Evolutionary conservation across 805 yeast species (phyloP).

Genomic region (Saturnispora saitoi): DNA sequence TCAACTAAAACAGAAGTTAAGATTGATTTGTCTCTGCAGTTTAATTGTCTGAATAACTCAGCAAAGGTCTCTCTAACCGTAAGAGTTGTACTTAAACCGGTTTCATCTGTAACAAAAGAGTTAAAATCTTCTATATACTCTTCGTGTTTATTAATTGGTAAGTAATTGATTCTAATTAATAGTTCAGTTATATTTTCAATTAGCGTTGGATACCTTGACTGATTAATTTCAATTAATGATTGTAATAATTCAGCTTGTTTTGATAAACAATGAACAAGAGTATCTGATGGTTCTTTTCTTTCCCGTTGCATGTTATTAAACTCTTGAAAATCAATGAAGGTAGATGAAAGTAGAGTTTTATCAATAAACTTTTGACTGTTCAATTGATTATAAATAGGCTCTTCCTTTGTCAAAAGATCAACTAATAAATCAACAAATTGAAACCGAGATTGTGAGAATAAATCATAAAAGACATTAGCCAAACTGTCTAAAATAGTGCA

Average conservation of each 20-base stretch:
- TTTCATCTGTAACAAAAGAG: slow-evolving; percentile 60
- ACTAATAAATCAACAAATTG: slow-evolving; percentile 14
- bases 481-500: slow-evolving; percentile 23
- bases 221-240: slow-evolving; percentile 18
- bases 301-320: slow-evolving; percentile 19
- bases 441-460: slow-evolving; percentile 10
- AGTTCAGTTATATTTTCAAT: slow-evolving; percentile 20
- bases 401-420: slow-evolving; percentile 16
- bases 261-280: slow-evolving; percentile 19
- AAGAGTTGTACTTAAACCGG: slow-evolving; percentile 52
- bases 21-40: slow-evolving; percentile 31
- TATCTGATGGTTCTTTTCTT: slow-evolving; percentile 16
- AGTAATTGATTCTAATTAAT: slow-evolving; percentile 31
- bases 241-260: slow-evolving; percentile 28
- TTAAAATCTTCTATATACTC: slow-evolving; percentile 58
- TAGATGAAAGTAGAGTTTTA: background rate
- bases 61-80: slow-evolving; percentile 53
- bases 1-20: slow-evolving; percentile 20
- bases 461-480: slow-evolving; percentile 20
- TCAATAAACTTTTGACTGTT: background rate
- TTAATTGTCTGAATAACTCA: slow-evolving; percentile 47
- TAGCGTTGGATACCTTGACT: slow-evolving; percentile 12
- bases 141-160: slow-evolving; percentile 36
- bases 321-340: slow-evolving; percentile 18
- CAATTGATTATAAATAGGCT: slow-evolving; percentile 16